Evolutionary conservation across 768 basidiomycete genomes (phyloP), one percentile per base, ranked within the genome.

Genomic region (Podaxis sp.): DNA sequence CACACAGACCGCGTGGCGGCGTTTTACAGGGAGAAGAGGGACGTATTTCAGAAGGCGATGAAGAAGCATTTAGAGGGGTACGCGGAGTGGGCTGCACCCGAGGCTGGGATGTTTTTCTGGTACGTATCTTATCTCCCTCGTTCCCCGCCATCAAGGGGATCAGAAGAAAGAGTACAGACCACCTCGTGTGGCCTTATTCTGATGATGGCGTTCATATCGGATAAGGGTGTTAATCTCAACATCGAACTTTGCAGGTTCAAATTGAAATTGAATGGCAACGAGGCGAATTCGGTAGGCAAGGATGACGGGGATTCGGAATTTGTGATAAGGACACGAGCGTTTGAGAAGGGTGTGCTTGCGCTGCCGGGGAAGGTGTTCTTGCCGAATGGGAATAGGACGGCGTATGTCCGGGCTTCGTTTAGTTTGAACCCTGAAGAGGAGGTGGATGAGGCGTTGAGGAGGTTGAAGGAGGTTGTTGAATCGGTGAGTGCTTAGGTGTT

Each of bases 31-130:
- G 74, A 73, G 66, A 91, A 89, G 75, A 80, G 93, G 61, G 87
- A 93, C 68, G 78, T 87, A 22, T 96, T 97, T 72, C 90, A 93
- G 73, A 73, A 71, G 1, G 88, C 90, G 54, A 86, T 95, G 80
- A 79, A 83, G 69, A 85, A 83, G 69, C 84, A 96, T 73, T 83
- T 97, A n/a, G 76, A 79, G 54, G 93, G 87, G 2, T 78, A 96
- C 36, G 93, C 87, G 17, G 85, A 89, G 72, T 90, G 89, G 89
- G 76, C 71, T 59, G 73, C 79, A 0, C 92, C 92, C 8, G 86
- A 88, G 68, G 86, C 90, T 24, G 91, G 92, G 65, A 92, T 96
- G 92, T 96, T 96, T 80, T 87, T 93, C 72, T 96, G 92, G 90
- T 88, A 44, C 26, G 85, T 78, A 28, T 52, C n/a, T 19, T 30